A percentile compares a stretch with the other conserved stretches of the same genome.
phyloP scores from a whole-genome alignment of 768 basidiomycete species.

The Lactarius vividus region DNA sequence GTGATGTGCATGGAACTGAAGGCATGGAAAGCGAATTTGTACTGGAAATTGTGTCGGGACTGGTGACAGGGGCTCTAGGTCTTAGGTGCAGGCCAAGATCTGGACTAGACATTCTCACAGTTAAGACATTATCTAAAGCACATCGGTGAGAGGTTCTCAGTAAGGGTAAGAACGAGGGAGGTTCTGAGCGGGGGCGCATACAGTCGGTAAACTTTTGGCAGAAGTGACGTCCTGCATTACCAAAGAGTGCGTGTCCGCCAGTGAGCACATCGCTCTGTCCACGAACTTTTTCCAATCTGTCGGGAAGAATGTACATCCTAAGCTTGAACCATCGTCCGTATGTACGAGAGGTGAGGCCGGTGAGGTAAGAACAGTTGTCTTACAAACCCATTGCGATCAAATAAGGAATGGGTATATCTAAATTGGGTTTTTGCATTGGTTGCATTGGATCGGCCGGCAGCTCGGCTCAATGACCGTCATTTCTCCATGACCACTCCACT shows the following conservation, averaged over 20 bases:
- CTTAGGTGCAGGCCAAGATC: background rate
- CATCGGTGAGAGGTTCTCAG: background rate
- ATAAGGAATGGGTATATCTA: background rate
- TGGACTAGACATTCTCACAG: background rate
- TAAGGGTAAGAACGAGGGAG: background rate
- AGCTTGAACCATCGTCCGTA: too few species aligned
- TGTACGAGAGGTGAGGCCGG: background rate
- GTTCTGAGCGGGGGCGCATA: conserved; percentile 1
- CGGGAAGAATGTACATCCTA: too few species aligned
- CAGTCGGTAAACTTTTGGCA: background rate
- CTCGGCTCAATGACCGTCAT: background rate
- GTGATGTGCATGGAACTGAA: background rate
- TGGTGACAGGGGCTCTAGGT: background rate
- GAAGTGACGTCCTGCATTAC: background rate
- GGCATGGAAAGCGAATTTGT: background rate
- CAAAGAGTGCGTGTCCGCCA: too few species aligned
- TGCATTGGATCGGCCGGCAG: too few species aligned
- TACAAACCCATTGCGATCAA: background rate
- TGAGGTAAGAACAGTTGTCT: background rate
- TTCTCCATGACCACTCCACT: background rate
- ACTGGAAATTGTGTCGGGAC: background rate
- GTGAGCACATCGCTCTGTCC: too few species aligned
- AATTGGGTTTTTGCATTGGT: background rate
- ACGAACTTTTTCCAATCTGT: too few species aligned
- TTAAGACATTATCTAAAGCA: background rate